A percentile compares a stretch with the other conserved stretches of the same genome.
Evolutionary conservation across 495 filamentous ascomycete species (phyloP).

Genomic region (Pseudomonodictys pantanalensis): DNA sequence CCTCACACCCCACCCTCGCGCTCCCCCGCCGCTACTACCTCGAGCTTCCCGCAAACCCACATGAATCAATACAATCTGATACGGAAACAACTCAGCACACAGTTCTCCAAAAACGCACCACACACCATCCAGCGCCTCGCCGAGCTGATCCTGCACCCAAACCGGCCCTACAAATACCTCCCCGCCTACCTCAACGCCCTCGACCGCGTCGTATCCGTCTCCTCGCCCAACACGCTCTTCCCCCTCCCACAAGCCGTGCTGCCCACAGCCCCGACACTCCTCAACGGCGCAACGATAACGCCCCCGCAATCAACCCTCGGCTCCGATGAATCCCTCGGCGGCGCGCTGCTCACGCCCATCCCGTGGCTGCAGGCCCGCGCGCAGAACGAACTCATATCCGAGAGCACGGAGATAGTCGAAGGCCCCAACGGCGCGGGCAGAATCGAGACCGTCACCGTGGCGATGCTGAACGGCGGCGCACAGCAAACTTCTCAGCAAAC

Average conservation of each 20-base stretch:
- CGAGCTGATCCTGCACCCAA: slow-evolving; percentile 81
- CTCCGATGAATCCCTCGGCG: slow-evolving; percentile 84
- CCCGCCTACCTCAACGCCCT: slow-evolving; percentile 85
- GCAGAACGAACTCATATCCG: slow-evolving; percentile 57
- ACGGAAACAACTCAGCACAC: slow-evolving; percentile 59
- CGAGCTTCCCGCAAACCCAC: slow-evolving; percentile 60
- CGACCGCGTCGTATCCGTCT: slow-evolving; percentile 87
- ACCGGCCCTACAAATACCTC: slow-evolving; percentile 72
- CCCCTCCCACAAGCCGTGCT: slow-evolving; percentile 69
- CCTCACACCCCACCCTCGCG: slow-evolving; percentile 39
- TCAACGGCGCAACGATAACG: slow-evolving; percentile 39
- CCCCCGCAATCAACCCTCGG: slow-evolving; percentile 49
- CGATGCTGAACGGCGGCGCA: slow-evolving; percentile 54
- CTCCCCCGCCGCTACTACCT: slow-evolving; percentile 27
- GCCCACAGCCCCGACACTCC: slow-evolving; percentile 41
- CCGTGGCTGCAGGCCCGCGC: slow-evolving; percentile 63
- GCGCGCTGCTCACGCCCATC: slow-evolving; percentile 89
- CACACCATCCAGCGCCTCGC: slow-evolving; percentile 91
- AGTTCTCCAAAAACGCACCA: slow-evolving; percentile 74
- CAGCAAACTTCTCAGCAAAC: slow-evolving; percentile 32
- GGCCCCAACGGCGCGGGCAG: slow-evolving; percentile 68
- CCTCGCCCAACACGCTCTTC: slow-evolving; percentile 75
- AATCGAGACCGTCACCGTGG: slow-evolving; percentile 67
- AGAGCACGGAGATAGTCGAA: slow-evolving; percentile 67
- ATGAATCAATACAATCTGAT: slow-evolving; percentile 63